These are phyloP conservation scores for Aegilops sharonensis DNA, from an alignment of 176 grass and related monocot genomes.

Conservation along the genomic window DNA sequence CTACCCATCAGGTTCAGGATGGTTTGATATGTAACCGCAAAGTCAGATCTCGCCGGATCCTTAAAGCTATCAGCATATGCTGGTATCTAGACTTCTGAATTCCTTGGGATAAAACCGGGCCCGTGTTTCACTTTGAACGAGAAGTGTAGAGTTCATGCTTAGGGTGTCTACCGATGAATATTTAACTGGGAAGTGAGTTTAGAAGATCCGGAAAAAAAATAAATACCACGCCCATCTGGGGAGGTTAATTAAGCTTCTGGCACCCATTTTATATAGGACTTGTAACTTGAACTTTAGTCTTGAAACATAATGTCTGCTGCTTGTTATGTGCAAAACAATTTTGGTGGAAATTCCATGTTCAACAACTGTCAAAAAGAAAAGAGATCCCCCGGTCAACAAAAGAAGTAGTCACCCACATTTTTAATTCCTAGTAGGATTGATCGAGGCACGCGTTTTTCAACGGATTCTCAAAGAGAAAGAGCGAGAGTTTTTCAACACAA, in stretches of 20 bases:
- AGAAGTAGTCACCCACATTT: not conserved
- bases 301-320: not conserved
- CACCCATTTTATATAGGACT: too few relatives aligned
- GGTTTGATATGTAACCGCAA: slow-evolving; percentile 6
- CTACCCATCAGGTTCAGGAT: not conserved
- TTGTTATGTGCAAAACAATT: not conserved
- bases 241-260: too few relatives aligned
- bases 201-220: too few relatives aligned
- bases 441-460: not conserved
- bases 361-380: too few relatives aligned
- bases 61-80: slow-evolving; percentile 16
- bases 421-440: not conserved
- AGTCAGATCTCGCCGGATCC: slow-evolving; percentile 19
- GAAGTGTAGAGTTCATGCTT: not conserved
- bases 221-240: too few relatives aligned
- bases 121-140: slow-evolving; percentile 26
- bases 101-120: slow-evolving; percentile 7
- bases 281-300: too few relatives aligned
- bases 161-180: not conserved
- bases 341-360: not conserved
- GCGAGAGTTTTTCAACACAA: not conserved
- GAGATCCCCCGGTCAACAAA: not conserved
- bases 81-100: not conserved
- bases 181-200: not conserved
- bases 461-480: too few relatives aligned